phyloP scores from a whole-genome alignment of 768 basidiomycete genomes.

The Lactarius indigo region DNA sequence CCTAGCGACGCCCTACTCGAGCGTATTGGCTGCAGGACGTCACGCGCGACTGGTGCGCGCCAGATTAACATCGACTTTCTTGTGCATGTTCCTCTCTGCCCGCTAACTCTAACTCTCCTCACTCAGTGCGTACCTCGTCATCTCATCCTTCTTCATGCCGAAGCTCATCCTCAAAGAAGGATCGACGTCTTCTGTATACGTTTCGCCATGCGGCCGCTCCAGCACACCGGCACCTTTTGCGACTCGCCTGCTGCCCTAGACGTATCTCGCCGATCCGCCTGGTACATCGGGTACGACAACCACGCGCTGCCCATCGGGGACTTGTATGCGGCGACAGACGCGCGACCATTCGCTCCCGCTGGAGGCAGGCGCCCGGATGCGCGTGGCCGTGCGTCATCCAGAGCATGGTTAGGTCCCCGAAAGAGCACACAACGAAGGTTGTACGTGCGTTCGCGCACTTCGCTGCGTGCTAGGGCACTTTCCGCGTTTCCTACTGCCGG shows the following conservation, averaged over 20 bases:
- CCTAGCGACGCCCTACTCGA: slow-evolving; percentile 33
- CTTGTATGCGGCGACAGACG: slow-evolving; percentile 38
- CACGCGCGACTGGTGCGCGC: slow-evolving; percentile 25
- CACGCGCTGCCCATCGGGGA: slow-evolving; percentile 49
- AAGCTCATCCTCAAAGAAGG: slow-evolving; percentile 38
- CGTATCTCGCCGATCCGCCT: slow-evolving; percentile 50
- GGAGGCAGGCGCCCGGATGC: not conserved
- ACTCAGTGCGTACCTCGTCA: slow-evolving; percentile 35
- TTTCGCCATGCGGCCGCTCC: slow-evolving; percentile 36
- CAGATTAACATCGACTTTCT: not conserved
- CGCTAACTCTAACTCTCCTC: no score
- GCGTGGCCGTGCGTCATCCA: slow-evolving; percentile 57
- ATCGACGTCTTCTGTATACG: not conserved
- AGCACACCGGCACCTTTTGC: not conserved
- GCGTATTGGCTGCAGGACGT: slow-evolving; percentile 50
- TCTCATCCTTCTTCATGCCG: slow-evolving; percentile 48
- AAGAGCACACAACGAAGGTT: slow-evolving; percentile 52
- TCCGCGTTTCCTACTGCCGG: slow-evolving; percentile 5
- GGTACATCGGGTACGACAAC: slow-evolving; percentile 58
- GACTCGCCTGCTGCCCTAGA: slow-evolving; percentile 46
- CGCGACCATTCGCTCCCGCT: not conserved
- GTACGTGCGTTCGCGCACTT: slow-evolving; percentile 49
- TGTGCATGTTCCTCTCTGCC: not conserved
- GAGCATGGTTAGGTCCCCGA: slow-evolving; percentile 49
- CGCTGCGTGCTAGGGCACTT: slow-evolving; percentile 43